Percentiles rank a stretch among this genome's conserved stretches.
These are phyloP conservation scores for Aphanomyces cochlioides DNA, from an alignment of 352 stramenopile genomes.

Conservation along the genomic window DNA sequence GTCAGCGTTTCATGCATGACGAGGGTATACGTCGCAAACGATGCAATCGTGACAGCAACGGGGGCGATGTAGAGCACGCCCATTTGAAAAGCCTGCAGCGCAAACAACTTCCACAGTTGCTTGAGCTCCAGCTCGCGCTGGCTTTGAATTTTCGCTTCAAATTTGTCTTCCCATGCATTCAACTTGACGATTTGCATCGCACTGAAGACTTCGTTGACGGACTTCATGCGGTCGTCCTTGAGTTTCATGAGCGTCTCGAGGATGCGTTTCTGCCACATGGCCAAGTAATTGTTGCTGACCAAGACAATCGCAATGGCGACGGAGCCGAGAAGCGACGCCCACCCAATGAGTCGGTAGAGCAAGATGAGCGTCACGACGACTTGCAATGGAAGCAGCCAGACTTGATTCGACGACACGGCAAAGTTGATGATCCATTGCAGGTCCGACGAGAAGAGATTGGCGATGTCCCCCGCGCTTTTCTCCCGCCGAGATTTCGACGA, in stretches of 20 bases:
- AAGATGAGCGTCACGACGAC: constrained; percentile 3
- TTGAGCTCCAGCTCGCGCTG: neutral
- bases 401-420: constrained; percentile 26
- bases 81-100: constrained; percentile 44
- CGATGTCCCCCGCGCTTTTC: constrained; percentile 50
- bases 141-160: neutral
- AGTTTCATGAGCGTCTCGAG: constrained; percentile 34
- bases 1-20: constrained; percentile 26
- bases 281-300: constrained; percentile 41
- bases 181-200: constrained; percentile 90
- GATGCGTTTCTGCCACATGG: constrained; percentile 16
- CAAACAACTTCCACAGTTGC: neutral
- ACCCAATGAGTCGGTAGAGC: constrained; percentile 16
- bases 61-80: constrained; percentile 31
- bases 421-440: constrained; percentile 52
- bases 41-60: constrained; percentile 27
- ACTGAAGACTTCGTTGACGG: constrained; percentile 44
- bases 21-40: constrained; percentile 25
- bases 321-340: constrained; percentile 38
- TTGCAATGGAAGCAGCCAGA: constrained; percentile 23
- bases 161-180: constrained; percentile 88
- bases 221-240: constrained; percentile 45
- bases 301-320: constrained; percentile 41
- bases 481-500: constrained; percentile 35
- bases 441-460: constrained; percentile 65